Evolutionary conservation across 164 flowering plant species (phyloP).

Genomic region (Vitis labrusca): DNA sequence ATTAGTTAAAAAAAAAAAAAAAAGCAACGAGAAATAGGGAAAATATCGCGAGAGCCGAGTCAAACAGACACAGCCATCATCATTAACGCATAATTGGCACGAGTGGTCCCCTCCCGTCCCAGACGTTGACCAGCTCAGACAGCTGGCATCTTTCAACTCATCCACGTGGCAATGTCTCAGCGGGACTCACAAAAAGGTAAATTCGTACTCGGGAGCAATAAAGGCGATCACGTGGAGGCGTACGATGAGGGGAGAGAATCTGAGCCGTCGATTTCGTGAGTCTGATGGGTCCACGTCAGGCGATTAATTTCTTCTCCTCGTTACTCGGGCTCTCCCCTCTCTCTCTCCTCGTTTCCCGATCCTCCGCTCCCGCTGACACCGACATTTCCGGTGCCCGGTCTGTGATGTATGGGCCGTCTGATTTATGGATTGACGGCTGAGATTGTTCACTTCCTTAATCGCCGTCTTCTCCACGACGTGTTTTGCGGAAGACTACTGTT

Average conservation of each 20-base stretch:
- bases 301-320: conserved; percentile 3
- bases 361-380: conserved; percentile 54
- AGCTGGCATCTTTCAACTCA: neutral
- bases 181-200: neutral
- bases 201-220: no score
- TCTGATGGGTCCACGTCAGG: no score
- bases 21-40: no score
- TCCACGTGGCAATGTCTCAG: neutral
- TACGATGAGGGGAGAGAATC: no score
- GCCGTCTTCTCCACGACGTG: conserved; percentile 40
- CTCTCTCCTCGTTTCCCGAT: conserved; percentile 24
- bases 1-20: no score
- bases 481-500: conserved; percentile 33
- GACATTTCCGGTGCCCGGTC: conserved; percentile 28
- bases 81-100: conserved; percentile 22
- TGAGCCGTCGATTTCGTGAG: no score
- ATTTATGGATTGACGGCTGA: conserved; percentile 10
- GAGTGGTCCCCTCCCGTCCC: conserved; percentile 12
- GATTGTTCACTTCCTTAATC: conserved; percentile 18
- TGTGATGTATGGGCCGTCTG: conserved; percentile 9
- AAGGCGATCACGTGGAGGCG: no score
- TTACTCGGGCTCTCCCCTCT: conserved; percentile 7
- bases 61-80: neutral
- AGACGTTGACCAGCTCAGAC: neutral
- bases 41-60: no score